Evolutionary conservation across 1,284 basidiomycete genomes (phyloP), one percentile per base, ranked within the genome.

Genomic region (Caloboletus inedulis): DNA sequence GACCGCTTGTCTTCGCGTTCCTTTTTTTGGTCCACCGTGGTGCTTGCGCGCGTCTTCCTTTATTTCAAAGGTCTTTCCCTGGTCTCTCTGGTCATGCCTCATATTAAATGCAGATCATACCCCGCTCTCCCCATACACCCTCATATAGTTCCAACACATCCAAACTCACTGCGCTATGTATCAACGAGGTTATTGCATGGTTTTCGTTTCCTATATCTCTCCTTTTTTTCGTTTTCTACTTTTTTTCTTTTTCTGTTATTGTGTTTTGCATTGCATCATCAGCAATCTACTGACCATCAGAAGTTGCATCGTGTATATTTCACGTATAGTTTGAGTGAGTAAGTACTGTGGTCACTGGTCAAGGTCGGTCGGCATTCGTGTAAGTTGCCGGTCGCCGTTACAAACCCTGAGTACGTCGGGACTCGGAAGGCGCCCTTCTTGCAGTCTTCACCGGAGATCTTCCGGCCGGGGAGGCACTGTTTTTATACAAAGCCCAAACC

Each of bases 81-180:
- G 21, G 47, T 57, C 48, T 43, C 53, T 42, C 44, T 39, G 53
- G 49, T 52, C 47, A 61, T 55, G 30, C 43, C 30, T 27, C 42
- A 53, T 30, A 35, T 43, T 35, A 47, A 53, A 59, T 33, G 41
- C 56, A 59, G 57, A 21, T 47, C 58, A 62, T 65, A 62, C 61
- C 59, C 18, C 10, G 23, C 52, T 25, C 34, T 8, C n/a, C n/a
- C 30, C 55, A 58, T 43, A 50, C 41, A 45, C 41, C 34, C 41
- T 23, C 57, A 47, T 12, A 39, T 33, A 30, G 14, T 30, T 27
- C 25, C 18, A 33, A 18, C 52, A 40, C 42, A 35, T 47, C 40
- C 44, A 52, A 62, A 23, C 62, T 50, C 63, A 62, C 56, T 54
- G 52, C 45, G 54, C 52, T 60, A 62, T 66, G 63, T 62, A 66